A percentile compares a stretch with the other conserved stretches of the same genome.
phyloP scores from a whole-genome alignment of 2,329 filamentous ascomycete genomes.

The Lasiodiplodia theobromae region DNA sequence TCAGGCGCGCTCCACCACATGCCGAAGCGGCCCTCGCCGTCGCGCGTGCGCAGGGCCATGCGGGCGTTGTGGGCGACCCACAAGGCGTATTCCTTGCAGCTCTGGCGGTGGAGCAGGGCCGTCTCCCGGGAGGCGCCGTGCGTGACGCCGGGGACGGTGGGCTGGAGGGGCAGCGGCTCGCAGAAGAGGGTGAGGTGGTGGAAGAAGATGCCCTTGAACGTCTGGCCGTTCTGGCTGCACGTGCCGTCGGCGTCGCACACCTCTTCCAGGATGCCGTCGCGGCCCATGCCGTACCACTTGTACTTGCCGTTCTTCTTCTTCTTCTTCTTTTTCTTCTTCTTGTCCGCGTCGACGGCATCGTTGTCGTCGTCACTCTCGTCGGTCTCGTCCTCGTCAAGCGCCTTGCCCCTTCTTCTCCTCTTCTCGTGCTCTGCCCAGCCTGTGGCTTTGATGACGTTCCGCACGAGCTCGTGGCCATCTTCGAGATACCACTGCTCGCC shows the following conservation, averaged over 20 bases:
- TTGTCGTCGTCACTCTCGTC: neutral
- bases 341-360: neutral
- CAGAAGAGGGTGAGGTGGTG: conserved; percentile 86
- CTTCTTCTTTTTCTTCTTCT: conserved; percentile 41
- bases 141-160: conserved; percentile 56
- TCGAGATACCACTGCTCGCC: conserved; percentile 73
- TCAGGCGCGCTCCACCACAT: conserved; percentile 77
- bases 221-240: conserved; percentile 85
- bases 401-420: conserved; percentile 38
- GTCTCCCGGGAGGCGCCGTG: conserved; percentile 43
- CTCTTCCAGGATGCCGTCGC: conserved; percentile 83
- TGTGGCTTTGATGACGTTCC: conserved; percentile 76
- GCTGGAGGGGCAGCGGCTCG: conserved; percentile 61
- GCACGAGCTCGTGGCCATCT: conserved; percentile 81
- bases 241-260: conserved; percentile 75
- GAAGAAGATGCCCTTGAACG: conserved; percentile 96
- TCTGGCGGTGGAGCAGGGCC: conserved; percentile 58
- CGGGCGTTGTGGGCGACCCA: conserved; percentile 84
- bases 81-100: conserved; percentile 69
- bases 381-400: conserved; percentile 19
- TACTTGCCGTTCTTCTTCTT: conserved; percentile 24
- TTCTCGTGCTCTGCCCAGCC: conserved; percentile 66
- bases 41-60: conserved; percentile 74
- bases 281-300: conserved; percentile 76
- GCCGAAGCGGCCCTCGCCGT: conserved; percentile 75